Conservation (phyloP, 2,329 filamentous ascomycete genomes). For the Salinomyces thailandicus region DNA sequence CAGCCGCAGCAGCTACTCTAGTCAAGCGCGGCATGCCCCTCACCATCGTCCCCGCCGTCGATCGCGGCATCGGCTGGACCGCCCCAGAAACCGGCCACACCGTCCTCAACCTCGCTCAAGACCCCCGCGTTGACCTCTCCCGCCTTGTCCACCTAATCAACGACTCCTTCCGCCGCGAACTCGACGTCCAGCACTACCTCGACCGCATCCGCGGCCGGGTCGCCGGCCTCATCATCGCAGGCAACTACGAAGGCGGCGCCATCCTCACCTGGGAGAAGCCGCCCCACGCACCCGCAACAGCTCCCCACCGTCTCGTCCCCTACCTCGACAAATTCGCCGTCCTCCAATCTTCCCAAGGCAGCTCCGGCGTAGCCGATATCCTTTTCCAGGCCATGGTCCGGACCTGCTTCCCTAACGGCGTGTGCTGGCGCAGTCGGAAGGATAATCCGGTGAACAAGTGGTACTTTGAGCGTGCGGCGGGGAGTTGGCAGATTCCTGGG, state of each 20-base stretch:
- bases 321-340: slow-evolving; percentile 98
- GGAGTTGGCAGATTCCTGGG: slow-evolving; percentile 70
- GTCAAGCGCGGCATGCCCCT: slow-evolving; percentile 87
- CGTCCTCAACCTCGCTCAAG: slow-evolving; percentile 57
- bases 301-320: slow-evolving; percentile 58
- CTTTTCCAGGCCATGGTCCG: slow-evolving; percentile 94
- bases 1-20: slow-evolving; percentile 55
- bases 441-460: slow-evolving; percentile 97
- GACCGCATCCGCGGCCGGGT: slow-evolving; percentile 67
- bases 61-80: slow-evolving; percentile 51
- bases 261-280: slow-evolving; percentile 91
- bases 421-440: slow-evolving; percentile 84
- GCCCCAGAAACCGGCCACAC: slow-evolving; percentile 50
- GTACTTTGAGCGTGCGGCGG: slow-evolving; percentile 88
- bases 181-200: slow-evolving; percentile 77
- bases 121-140: slow-evolving; percentile 70
- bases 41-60: slow-evolving; percentile 65
- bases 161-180: slow-evolving; percentile 77
- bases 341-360: slow-evolving; percentile 74
- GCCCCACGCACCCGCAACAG: slow-evolving; percentile 24
- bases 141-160: slow-evolving; percentile 81
- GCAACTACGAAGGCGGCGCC: slow-evolving; percentile 91
- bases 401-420: slow-evolving; percentile 74
- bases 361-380: slow-evolving; percentile 77
- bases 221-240: slow-evolving; percentile 87